These are phyloP conservation scores for Nissolia schottii DNA, from an alignment of 306 rosid species.

Conservation along the genomic window DNA sequence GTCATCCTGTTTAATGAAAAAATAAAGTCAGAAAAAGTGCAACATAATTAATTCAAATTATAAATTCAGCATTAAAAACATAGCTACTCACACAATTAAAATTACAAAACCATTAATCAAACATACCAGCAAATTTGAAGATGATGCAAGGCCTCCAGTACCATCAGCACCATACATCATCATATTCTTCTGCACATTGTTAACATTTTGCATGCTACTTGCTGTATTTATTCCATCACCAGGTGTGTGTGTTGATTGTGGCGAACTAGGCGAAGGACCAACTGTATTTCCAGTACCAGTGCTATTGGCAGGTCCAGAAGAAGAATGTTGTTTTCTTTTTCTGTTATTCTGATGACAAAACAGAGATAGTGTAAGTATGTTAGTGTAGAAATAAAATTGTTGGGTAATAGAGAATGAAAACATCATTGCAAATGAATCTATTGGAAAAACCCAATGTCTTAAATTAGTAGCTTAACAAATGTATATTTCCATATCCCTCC, in stretches of 20 bases:
- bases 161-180: constrained; percentile 72
- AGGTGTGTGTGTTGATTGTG: constrained; percentile 87
- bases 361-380: neutral
- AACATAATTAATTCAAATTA: neutral
- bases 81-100: too few relatives aligned
- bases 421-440: constrained; percentile 10
- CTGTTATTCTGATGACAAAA: constrained; percentile 39
- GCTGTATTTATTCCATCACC: constrained; percentile 70
- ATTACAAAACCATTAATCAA: constrained; percentile 9
- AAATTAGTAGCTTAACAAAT: neutral
- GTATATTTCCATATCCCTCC: neutral
- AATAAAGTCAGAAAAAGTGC: neutral
- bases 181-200: constrained; percentile 55
- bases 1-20: constrained; percentile 53
- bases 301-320: constrained; percentile 90
- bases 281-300: constrained; percentile 91
- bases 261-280: constrained; percentile 84
- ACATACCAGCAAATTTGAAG: constrained; percentile 69
- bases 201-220: constrained; percentile 62
- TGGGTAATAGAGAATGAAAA: neutral
- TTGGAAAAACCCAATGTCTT: neutral
- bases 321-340: constrained; percentile 77
- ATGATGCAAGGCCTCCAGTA: constrained; percentile 74
- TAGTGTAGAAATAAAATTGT: neutral
- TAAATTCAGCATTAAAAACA: constrained; percentile 2